These are phyloP conservation scores for Cucurbita moschata DNA, from an alignment of 306 rosid genomes.

Conservation along the genomic window DNA sequence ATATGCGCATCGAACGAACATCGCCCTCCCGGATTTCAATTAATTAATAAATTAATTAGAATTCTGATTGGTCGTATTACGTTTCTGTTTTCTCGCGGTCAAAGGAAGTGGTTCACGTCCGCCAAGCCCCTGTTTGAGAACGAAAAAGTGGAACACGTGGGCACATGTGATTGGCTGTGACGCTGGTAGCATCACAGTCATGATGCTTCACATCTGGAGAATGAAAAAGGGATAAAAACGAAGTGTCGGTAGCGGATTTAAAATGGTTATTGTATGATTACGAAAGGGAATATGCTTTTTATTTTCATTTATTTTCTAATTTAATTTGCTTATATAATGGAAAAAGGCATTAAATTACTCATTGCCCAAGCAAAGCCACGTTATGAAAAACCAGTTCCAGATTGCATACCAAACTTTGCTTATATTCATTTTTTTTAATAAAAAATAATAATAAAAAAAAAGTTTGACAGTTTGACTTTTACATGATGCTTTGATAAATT, in stretches of 20 bases:
- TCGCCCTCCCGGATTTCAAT: background rate
- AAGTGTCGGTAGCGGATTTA: background rate
- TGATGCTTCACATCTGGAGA: background rate
- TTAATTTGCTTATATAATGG: background rate
- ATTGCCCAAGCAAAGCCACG: background rate
- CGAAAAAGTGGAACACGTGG: background rate
- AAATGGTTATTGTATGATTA: background rate
- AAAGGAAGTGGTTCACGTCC: slow-evolving; percentile 4
- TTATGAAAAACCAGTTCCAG: too few relatives aligned
- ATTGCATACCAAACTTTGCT: background rate
- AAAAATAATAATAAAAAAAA: too few relatives aligned
- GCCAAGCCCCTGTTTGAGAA: background rate
- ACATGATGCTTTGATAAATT: background rate
- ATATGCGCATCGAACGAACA: background rate
- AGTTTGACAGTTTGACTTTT: background rate
- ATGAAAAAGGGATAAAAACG: background rate
- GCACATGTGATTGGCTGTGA: background rate
- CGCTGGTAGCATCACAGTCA: background rate
- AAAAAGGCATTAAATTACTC: background rate
- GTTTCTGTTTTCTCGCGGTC: background rate
- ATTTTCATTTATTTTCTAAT: background rate
- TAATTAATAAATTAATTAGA: background rate
- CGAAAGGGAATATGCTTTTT: background rate
- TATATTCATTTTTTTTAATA: background rate
- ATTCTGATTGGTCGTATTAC: background rate